Evolutionary conservation across 2,329 filamentous ascomycete genomes (phyloP).

Genomic region (Capronia americana): DNA sequence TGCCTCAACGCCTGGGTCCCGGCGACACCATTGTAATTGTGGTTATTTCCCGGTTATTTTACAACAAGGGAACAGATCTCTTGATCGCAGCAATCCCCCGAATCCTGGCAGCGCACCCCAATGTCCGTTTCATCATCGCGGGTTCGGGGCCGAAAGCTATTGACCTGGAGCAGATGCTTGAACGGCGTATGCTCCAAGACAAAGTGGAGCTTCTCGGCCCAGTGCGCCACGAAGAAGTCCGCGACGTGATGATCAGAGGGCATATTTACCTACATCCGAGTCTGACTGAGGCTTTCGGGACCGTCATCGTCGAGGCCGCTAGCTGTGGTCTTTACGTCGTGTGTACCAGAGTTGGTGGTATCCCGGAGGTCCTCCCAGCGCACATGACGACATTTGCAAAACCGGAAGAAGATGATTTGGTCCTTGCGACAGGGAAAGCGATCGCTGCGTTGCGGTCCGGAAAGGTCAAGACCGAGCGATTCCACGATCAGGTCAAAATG

Average conservation of each 20-base stretch:
- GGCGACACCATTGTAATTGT: constrained; percentile 93
- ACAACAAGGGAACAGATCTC: constrained; percentile 97
- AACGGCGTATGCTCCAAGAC: constrained; percentile 91
- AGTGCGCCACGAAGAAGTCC: constrained; percentile 92
- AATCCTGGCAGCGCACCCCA: constrained; percentile 85
- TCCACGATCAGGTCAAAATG: constrained; percentile 94
- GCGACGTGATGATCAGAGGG: constrained; percentile 95
- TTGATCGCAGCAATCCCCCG: constrained; percentile 95
- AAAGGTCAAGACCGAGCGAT: constrained; percentile 86
- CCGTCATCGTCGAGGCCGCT: constrained; percentile 95
- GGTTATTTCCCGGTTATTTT: constrained; percentile 95
- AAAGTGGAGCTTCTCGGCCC: constrained; percentile 91
- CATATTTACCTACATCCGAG: constrained; percentile 97
- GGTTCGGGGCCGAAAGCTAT: constrained; percentile 96
- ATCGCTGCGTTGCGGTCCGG: constrained; percentile 86
- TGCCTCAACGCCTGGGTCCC: constrained; percentile 74
- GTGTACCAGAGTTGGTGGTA: constrained; percentile 93
- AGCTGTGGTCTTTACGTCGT: constrained; percentile 96
- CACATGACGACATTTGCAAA: constrained; percentile 99
- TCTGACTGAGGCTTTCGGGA: constrained; percentile 95
- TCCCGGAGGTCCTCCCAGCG: constrained; percentile 90
- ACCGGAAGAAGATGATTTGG: constrained; percentile 93
- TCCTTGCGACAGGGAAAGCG: constrained; percentile 84
- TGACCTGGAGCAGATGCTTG: constrained; percentile 96
- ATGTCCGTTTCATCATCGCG: constrained; percentile 95